Evolutionary conservation across 768 basidiomycete genomes (phyloP).

Genomic region (Lentinula boryana): DNA sequence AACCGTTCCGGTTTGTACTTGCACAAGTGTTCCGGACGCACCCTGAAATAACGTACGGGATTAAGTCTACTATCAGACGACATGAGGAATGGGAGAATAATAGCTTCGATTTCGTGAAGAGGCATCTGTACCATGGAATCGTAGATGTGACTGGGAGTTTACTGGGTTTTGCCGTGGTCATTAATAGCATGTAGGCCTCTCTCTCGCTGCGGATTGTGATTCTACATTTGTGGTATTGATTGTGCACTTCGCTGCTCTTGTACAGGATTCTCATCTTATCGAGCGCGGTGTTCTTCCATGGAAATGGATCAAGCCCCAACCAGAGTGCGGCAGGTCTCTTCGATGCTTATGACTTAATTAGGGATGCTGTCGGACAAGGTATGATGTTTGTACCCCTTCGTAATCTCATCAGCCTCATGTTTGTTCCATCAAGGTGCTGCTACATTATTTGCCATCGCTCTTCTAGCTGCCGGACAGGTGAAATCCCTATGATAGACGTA

Average conservation of each 20-base stretch:
- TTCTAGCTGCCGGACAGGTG: constrained; percentile 79
- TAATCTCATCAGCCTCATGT: background rate
- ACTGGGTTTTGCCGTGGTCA: constrained; percentile 80
- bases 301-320: constrained; percentile 20
- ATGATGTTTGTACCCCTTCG: constrained; percentile 14
- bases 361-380: constrained; percentile 62
- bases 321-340: constrained; percentile 64
- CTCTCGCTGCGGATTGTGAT: background rate
- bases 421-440: constrained; percentile 52
- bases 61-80: constrained; percentile 26
- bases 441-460: constrained; percentile 80
- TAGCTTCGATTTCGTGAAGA: constrained; percentile 43
- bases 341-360: constrained; percentile 75
- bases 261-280: constrained; percentile 75
- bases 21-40: constrained; percentile 28
- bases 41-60: constrained; percentile 24
- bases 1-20: background rate
- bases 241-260: background rate
- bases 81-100: constrained; percentile 58
- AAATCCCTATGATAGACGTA: background rate
- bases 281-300: constrained; percentile 71
- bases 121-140: constrained; percentile 62
- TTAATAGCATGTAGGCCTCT: constrained; percentile 68
- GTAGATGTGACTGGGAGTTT: constrained; percentile 64
- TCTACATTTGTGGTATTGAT: background rate